These are phyloP conservation scores for Cymodocea nodosa DNA, from an alignment of 116 monocot genomes.

Conservation along the genomic window DNA sequence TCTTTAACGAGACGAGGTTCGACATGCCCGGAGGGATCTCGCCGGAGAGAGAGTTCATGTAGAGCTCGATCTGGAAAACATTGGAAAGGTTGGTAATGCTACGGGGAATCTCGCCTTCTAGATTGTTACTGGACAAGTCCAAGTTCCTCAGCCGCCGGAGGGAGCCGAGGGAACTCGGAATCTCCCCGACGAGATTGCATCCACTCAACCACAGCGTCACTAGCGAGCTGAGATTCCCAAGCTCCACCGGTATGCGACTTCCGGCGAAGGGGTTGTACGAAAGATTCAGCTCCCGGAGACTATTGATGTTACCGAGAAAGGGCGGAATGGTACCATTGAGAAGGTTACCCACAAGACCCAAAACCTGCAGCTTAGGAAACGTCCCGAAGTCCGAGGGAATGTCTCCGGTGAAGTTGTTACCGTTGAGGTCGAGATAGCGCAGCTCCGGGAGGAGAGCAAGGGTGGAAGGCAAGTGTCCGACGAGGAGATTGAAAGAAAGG, in stretches of 20 bases:
- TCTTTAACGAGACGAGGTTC: slow-evolving; percentile 29
- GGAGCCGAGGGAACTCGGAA: slow-evolving; percentile 45
- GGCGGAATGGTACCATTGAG: slow-evolving; percentile 6
- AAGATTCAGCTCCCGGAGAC: slow-evolving; percentile 9
- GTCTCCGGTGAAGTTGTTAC: slow-evolving; percentile 61
- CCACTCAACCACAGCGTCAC: slow-evolving; percentile 5
- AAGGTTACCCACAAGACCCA: slow-evolving; percentile 11
- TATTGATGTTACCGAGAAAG: slow-evolving; percentile 5
- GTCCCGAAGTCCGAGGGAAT: slow-evolving; percentile 23
- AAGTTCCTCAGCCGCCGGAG: slow-evolving; percentile 40
- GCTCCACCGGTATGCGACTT: slow-evolving; percentile 7
- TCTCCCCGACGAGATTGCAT: slow-evolving; percentile 10
- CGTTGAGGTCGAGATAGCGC: slow-evolving; percentile 29
- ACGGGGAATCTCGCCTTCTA: slow-evolving; percentile 34
- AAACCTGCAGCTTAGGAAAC: slow-evolving; percentile 8
- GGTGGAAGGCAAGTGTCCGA: slow-evolving; percentile 31
- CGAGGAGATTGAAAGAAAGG: slow-evolving; percentile 47
- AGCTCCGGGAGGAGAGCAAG: slow-evolving; percentile 32
- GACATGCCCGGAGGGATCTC: slow-evolving; percentile 37
- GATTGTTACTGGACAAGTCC: slow-evolving; percentile 55
- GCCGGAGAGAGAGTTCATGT: slow-evolving; percentile 48
- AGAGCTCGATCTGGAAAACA: slow-evolving; percentile 58
- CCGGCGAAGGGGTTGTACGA: slow-evolving; percentile 11
- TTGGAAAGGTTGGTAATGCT: slow-evolving; percentile 24
- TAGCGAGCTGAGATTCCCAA: slow-evolving; percentile 9